Conservation (phyloP, 1,284 basidiomycete genomes). For the Earliella scabrosa region DNA sequence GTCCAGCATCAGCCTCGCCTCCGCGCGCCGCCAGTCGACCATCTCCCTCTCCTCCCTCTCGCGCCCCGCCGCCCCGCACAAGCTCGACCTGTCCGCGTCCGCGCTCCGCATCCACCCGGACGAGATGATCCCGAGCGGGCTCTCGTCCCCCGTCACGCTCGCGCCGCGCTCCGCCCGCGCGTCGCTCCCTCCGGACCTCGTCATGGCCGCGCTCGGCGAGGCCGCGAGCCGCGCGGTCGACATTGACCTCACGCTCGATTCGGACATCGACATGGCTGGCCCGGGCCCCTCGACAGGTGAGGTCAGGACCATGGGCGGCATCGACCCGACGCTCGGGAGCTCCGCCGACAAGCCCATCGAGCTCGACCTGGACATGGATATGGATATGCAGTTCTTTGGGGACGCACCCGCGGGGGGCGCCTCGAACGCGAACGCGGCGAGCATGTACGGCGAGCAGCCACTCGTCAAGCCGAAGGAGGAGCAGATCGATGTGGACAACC, state of each 20-base stretch:
- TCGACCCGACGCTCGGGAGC: constrained; percentile 50
- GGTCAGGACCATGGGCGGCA: constrained; percentile 15
- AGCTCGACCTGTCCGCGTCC: constrained; percentile 74
- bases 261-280: constrained; percentile 30
- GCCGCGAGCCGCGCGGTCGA: constrained; percentile 38
- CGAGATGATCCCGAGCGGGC: constrained; percentile 59
- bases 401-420: constrained; percentile 5
- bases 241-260: constrained; percentile 46
- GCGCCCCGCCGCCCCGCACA: constrained; percentile 67
- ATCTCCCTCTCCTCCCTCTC: constrained; percentile 80
- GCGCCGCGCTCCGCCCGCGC: constrained; percentile 76
- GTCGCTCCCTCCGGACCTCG: constrained; percentile 59
- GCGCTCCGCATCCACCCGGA: constrained; percentile 63
- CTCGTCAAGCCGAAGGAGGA: constrained; percentile 28
- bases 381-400: constrained; percentile 44
- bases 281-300: neutral
- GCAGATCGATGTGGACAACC: constrained; percentile 25
- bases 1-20: constrained; percentile 4
- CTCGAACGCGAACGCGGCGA: neutral
- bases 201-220: constrained; percentile 53
- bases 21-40: constrained; percentile 63
- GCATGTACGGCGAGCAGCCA: constrained; percentile 13
- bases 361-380: constrained; percentile 75
- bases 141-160: constrained; percentile 77
- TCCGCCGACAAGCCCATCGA: constrained; percentile 82